Percentiles rank a stretch among this genome's conserved stretches.
These are phyloP conservation scores for Xerocomellus chrysenteron DNA, from an alignment of 768 basidiomycete species.

Conservation along the genomic window DNA sequence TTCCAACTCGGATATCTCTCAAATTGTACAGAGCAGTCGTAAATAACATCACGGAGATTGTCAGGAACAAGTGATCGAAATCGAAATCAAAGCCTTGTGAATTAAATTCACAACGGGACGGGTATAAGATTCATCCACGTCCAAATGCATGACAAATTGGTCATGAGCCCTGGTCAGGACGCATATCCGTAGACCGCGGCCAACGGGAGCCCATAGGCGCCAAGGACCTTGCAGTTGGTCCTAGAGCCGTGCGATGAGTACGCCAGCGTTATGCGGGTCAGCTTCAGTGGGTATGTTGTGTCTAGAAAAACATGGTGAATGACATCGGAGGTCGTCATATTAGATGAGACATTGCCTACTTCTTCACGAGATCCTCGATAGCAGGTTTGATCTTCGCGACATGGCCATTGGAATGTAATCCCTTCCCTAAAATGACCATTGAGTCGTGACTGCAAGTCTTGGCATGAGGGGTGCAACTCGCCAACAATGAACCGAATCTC, in stretches of 20 bases:
- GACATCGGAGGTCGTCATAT: background rate
- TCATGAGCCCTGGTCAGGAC: background rate
- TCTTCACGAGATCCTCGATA: slow-evolving; percentile 81
- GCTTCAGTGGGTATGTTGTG: slow-evolving; percentile 69
- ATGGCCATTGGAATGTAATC: slow-evolving; percentile 75
- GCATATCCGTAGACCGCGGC: background rate
- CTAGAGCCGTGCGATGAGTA: slow-evolving; percentile 66
- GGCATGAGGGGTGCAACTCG: slow-evolving; percentile 33
- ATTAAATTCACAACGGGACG: background rate
- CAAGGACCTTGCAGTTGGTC: background rate
- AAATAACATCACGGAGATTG: background rate
- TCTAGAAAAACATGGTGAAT: slow-evolving; percentile 39
- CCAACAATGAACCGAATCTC: slow-evolving; percentile 86
- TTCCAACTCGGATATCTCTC: background rate
- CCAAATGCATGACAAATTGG: background rate
- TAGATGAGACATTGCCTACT: slow-evolving; percentile 42
- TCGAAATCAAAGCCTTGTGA: background rate
- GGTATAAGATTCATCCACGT: background rate
- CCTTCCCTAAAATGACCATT: slow-evolving; percentile 57
- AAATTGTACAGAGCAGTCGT: background rate
- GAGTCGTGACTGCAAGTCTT: background rate
- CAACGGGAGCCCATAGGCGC: background rate
- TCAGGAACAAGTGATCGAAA: background rate
- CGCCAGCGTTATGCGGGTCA: slow-evolving; percentile 81
- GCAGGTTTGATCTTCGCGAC: slow-evolving; percentile 90